Evolutionary conservation across 345 rosid genomes (phyloP).

Genomic region (Camelina laxa): DNA sequence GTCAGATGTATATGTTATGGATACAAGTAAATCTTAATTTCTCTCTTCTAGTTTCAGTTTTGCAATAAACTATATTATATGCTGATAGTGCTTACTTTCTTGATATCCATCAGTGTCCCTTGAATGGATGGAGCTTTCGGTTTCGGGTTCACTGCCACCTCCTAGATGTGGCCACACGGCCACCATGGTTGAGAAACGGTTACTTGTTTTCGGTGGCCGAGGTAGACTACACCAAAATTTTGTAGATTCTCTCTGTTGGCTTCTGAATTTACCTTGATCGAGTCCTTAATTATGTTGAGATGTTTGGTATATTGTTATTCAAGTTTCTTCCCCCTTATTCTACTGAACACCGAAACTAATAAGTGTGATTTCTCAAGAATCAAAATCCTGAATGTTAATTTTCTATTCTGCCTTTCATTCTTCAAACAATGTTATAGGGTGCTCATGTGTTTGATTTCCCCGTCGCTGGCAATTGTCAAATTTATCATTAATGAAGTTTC

Average conservation of each 20-base stretch:
- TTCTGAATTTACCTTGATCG: conserved; percentile 11
- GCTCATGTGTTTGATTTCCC: conserved; percentile 2
- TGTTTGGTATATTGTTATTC: conserved; percentile 18
- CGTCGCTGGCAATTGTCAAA: background rate
- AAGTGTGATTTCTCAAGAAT: background rate
- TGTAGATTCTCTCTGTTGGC: conserved; percentile 2
- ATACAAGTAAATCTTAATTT: conserved; percentile 69
- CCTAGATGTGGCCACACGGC: conserved; percentile 99
- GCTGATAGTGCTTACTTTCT: conserved; percentile 19
- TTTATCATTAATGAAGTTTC: background rate
- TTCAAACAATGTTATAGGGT: conserved; percentile 9
- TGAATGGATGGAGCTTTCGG: conserved; percentile 91
- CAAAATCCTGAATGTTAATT: background rate
- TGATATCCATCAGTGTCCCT: conserved; percentile 73
- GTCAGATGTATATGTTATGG: conserved; percentile 93
- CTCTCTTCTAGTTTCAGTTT: conserved; percentile 19
- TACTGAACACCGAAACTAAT: conserved; percentile 1
- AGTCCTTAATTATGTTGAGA: background rate
- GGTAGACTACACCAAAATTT: conserved; percentile 48
- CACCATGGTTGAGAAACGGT: conserved; percentile 93
- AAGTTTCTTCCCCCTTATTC: background rate
- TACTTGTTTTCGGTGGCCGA: conserved; percentile 97
- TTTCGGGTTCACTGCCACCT: conserved; percentile 80
- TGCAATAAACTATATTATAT: conserved; percentile 1
- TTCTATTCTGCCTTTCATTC: conserved; percentile 12